Base-by-base conservation (phyloP, 2,329 filamentous ascomycete species). In the Fusarium longipes region DNA sequence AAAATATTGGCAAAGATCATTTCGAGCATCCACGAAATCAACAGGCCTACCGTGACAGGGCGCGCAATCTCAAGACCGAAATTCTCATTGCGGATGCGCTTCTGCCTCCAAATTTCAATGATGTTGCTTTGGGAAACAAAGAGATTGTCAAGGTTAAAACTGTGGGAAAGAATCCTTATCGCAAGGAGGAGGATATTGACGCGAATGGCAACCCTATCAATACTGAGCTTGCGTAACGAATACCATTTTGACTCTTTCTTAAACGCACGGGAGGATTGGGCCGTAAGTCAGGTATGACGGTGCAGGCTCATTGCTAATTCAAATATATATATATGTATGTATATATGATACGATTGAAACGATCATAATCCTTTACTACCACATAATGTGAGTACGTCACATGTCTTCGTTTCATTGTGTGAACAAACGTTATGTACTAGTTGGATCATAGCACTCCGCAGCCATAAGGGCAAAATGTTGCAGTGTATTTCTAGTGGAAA, bases 21-120 rank as follows among this genome's bases (percentile, higher is more conserved):
- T 86, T 86, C 53, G 77, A 83, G 40, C 66, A 75, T 17, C 72
- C 72, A 3, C 83, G 85, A 48, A 81, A 83, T 68, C 85, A 87
- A 76, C 85, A 87, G 73, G 82, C 84, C 6, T 80, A 85, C 57
- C 84, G 86, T 8, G 86, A 88, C 78, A 85, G 84, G 75, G 86
- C 86, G n/a, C 82, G 86, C 48, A 82, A 86, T 56, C 66, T 86
- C 54, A 88, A 88, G 77, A 82, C 85, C 33, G 81, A 83, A 30
- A 79, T 83, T 43, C 76, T 88, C 17, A 78, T 81, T 49, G 73
- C 76, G 4, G 83, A 87, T 69, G 62, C 58, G 4, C 35, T 76
- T 11, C 75, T 88, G 6, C 84, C 84, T 3, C 74, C 76, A 0
- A 77, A 79, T 7, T 88, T 87, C 59, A 83, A 88, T 63, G 72